Conservation (phyloP, 805 yeast genomes). For the Candida parachauliodes region DNA sequence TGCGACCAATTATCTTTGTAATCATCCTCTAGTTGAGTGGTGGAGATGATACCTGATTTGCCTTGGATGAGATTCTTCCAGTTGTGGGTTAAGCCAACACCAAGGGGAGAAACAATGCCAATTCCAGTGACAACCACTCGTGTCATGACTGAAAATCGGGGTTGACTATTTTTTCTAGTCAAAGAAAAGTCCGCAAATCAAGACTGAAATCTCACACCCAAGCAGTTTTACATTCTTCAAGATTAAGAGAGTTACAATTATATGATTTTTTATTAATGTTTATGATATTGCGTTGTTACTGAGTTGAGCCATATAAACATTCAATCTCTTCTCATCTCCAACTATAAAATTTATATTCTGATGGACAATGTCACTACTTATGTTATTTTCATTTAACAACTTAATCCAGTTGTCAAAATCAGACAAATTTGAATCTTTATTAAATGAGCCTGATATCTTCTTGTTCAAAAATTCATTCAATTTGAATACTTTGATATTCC, state of each 20-base stretch:
- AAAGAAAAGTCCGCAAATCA: no score
- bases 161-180: background rate
- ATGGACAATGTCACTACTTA: conserved; percentile 21
- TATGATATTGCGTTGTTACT: no score
- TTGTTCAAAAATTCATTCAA: conserved; percentile 19
- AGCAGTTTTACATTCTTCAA: no score
- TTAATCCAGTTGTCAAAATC: conserved; percentile 28
- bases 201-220: no score
- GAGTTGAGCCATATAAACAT: conserved; percentile 19
- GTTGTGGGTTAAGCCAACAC: conserved; percentile 54
- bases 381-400: conserved; percentile 18
- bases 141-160: conserved; percentile 16
- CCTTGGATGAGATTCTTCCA: conserved; percentile 55
- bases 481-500: conserved; percentile 29
- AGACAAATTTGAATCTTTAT: background rate
- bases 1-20: conserved; percentile 46
- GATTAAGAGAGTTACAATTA: no score
- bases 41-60: conserved; percentile 58
- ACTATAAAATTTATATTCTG: conserved; percentile 32
- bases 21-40: conserved; percentile 36
- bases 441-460: background rate
- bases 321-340: conserved; percentile 38
- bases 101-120: conserved; percentile 84
- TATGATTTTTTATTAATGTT: no score
- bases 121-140: conserved; percentile 92